A percentile compares a stretch with the other conserved stretches of the same genome.
These are phyloP conservation scores for Clonostachys chloroleuca DNA, from an alignment of 2,329 filamentous ascomycete species.

Conservation along the genomic window DNA sequence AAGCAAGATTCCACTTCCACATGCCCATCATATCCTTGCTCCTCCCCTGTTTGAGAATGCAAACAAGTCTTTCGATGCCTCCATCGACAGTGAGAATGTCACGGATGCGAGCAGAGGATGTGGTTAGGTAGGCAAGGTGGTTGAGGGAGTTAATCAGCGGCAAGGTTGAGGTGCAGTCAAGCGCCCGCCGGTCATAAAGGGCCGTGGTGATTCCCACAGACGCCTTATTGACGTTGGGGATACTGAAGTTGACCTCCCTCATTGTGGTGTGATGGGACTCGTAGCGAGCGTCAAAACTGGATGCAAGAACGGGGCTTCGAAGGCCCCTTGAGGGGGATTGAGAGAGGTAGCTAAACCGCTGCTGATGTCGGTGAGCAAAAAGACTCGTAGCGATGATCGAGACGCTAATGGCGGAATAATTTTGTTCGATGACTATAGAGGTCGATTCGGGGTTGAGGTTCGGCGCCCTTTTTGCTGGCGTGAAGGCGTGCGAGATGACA, in stretches of 20 bases:
- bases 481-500: too few species aligned
- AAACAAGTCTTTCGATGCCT: slow-evolving; percentile 92
- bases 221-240: slow-evolving; percentile 98
- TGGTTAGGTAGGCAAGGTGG: slow-evolving; percentile 96
- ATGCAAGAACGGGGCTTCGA: slow-evolving; percentile 2
- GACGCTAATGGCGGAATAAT: too few species aligned
- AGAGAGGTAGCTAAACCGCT: neutral
- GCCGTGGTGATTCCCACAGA: slow-evolving; percentile 98
- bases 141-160: slow-evolving; percentile 98
- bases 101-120: slow-evolving; percentile 92
- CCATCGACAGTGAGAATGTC: slow-evolving; percentile 99
- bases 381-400: too few species aligned
- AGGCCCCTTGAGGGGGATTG: slow-evolving; percentile 3
- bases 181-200: slow-evolving; percentile 92
- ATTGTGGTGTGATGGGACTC: slow-evolving; percentile 52
- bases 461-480: too few species aligned
- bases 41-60: slow-evolving; percentile 94
- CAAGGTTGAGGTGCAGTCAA: slow-evolving; percentile 96
- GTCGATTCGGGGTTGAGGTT: too few species aligned
- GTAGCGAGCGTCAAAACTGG: neutral
- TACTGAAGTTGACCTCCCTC: slow-evolving; percentile 99
- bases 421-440: too few species aligned
- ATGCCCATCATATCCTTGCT: slow-evolving; percentile 99
- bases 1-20: slow-evolving; percentile 99
- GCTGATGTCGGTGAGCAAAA: too few species aligned